Base-by-base conservation (phyloP, 148 eudicot species). In the Euryodendron excelsum region DNA sequence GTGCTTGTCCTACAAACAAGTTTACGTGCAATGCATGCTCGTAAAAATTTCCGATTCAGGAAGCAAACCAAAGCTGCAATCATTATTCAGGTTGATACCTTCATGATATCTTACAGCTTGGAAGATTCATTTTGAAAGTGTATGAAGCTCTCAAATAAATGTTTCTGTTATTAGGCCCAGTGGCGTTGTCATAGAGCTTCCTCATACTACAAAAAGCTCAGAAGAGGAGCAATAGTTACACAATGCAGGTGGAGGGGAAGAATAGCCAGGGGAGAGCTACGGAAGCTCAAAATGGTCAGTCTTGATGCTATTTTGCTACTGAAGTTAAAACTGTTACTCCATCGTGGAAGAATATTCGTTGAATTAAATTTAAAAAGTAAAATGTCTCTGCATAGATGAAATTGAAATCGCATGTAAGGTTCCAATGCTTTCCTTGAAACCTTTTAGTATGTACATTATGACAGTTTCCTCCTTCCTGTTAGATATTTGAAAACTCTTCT, bases 211-310 rank as follows among this genome's bases (percentile, higher is more conserved):
- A 90, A 73, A 76, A 87, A 85, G 78, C 94, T 93, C 56, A 89
- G 75, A 80, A 85, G 86, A 82, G 98, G 97, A 83, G 81, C 90
- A 79, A 60, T 96, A 74, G 78, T 86, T 80, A 78, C 96, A 56
- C 99, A 96, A 78, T 89, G 96, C 90, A 88, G 93, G 84, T 92
- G 97, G 99, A 92, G 99, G 75, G 97, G 95, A 74, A 89, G 74
- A 88, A 72, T 84, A 63, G 99, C 90, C 48, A 90, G 85, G 80
- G 83, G 76, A 81, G 93, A 96, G 80, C 80, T 96, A 73, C 86
- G 95, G 78, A 88, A 81, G 90, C 98, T 93, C 80, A 96, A 93
- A 89, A 90, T 89, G 94, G 99, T 96, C 21, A 78, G 87, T 82
- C 64, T 41, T 59, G 36, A 66, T 76, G 31, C 63, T n/a, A 55